Percentiles rank a stretch among this genome's conserved stretches.
Evolutionary conservation across 495 filamentous ascomycete species (phyloP).

Genomic region (Xanthoparmelia taractica): DNA sequence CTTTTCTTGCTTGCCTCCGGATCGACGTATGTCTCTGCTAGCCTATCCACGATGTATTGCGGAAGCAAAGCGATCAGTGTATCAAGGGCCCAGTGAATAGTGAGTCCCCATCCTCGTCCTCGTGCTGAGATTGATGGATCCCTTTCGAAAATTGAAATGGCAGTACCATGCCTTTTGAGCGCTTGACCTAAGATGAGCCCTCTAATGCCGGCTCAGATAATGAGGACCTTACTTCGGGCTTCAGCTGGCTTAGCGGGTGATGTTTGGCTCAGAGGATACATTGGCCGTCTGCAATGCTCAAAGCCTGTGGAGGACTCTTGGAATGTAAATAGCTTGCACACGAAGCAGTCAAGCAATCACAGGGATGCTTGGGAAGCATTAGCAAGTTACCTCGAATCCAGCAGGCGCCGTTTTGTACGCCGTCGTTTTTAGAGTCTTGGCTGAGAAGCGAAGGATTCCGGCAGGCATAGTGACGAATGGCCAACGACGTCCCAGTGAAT

Average conservation of each 20-base stretch:
- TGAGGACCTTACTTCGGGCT: neutral
- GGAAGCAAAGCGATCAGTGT: constrained; percentile 45
- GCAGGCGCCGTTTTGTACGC: neutral
- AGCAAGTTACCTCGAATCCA: too few species aligned
- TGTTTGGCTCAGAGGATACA: neutral
- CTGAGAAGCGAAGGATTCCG: neutral
- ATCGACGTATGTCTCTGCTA: constrained; percentile 48
- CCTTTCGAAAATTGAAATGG: constrained; percentile 49
- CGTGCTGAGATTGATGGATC: constrained; percentile 40
- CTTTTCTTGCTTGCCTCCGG: constrained; percentile 35
- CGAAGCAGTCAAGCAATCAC: too few species aligned
- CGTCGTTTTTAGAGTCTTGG: neutral
- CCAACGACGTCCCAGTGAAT: neutral
- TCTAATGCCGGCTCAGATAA: neutral
- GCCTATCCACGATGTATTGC: constrained; percentile 36
- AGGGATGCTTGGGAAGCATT: too few species aligned
- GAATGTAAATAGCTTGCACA: too few species aligned
- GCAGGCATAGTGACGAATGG: neutral
- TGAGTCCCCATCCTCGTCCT: constrained; percentile 50
- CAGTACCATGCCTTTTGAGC: constrained; percentile 40
- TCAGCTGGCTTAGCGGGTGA: neutral
- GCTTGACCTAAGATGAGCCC: constrained; percentile 46
- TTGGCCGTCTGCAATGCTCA: too few species aligned
- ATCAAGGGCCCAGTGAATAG: constrained; percentile 51
- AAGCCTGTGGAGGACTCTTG: too few species aligned